Evolutionary conservation across 2,329 filamentous ascomycete genomes (phyloP), one percentile per base, ranked within the genome.

Genomic region (Botryotinia calthae): DNA sequence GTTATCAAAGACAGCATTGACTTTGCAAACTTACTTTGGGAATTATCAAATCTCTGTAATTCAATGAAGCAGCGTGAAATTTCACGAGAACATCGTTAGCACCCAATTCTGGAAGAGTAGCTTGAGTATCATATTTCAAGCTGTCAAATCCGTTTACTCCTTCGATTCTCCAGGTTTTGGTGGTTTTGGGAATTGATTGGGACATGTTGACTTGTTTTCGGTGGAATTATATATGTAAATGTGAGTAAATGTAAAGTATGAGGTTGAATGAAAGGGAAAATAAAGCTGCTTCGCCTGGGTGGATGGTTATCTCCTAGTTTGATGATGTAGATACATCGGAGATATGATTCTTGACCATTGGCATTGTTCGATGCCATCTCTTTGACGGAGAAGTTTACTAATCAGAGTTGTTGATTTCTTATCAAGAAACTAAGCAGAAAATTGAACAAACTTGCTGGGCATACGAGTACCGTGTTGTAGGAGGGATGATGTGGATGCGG

Each of bases 31-130:
- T 71, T 75, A 79, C 81, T 79, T 75, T 81, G 25, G 81, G 77
- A 31, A 83, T 81, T 40, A 80, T 77, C 59, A 83, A 73, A 73
- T 84, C 82, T 56, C 82, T 79, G 74, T 82, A 83, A 73, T 84
- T 84, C 48, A 84, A 74, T 42, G 82, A 83, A 16, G 81, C 82
- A 37, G 80, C 80, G 66, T 82, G 79, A 37, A 83, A 82, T 77
- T 86, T 87, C 75, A 89, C 86, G 16, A 89, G 82, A 28, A 88
- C 86, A 73, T 88, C 86, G 70, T 86, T 84, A 72, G 87, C 86
- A 8, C 84, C 85, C 5, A 87, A 74, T 73, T 85, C 77, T 44
- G 76, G 77, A 18, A 81, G 61, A 10, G 66, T 83, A 82, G 14
- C 64, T 83, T 79, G 18, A 79, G 74, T 28, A 68, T 84, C 80